These are phyloP conservation scores for Annulohypoxylon truncatum DNA, from an alignment of 2,329 filamentous ascomycete genomes.

Conservation along the genomic window DNA sequence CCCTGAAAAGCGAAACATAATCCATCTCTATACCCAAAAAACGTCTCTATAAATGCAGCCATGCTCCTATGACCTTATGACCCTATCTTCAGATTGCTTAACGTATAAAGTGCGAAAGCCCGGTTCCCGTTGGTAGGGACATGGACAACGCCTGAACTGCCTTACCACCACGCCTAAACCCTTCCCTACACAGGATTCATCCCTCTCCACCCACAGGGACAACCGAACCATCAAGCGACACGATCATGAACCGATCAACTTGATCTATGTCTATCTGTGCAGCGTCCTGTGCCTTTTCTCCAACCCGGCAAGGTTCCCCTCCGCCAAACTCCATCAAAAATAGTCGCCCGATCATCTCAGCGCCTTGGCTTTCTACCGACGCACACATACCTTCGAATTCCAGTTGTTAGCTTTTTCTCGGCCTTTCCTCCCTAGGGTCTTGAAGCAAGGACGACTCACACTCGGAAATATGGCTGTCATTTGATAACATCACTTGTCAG, in stretches of 20 bases:
- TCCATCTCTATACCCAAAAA: constrained; percentile 15
- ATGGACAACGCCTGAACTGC: constrained; percentile 17
- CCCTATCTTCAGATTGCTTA: constrained; percentile 31
- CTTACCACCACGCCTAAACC: constrained; percentile 8
- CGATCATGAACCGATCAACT: constrained; percentile 22
- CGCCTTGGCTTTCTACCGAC: constrained; percentile 68
- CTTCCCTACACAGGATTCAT: constrained; percentile 9
- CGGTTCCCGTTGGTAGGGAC: constrained; percentile 2
- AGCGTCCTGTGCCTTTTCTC: constrained; percentile 18
- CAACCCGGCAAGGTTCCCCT: constrained; percentile 29
- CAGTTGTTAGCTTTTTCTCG: constrained; percentile 26
- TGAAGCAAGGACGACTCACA: constrained; percentile 58
- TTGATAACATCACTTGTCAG: constrained; percentile 38
- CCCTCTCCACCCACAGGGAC: constrained; percentile 7
- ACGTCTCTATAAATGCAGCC: constrained; percentile 35
- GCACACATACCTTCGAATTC: constrained; percentile 65
- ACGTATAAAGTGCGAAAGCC: constrained; percentile 28
- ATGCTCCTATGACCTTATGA: background rate
- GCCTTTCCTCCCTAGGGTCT: background rate
- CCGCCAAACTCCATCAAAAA: constrained; percentile 17
- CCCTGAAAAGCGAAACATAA: constrained; percentile 9
- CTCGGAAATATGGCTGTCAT: constrained; percentile 68
- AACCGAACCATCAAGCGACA: constrained; percentile 28
- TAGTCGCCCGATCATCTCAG: constrained; percentile 29
- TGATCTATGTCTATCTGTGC: constrained; percentile 18